Evolutionary conservation across 805 yeast genomes (phyloP), one percentile per base, ranked within the genome.

Genomic region (Candida ficus): DNA sequence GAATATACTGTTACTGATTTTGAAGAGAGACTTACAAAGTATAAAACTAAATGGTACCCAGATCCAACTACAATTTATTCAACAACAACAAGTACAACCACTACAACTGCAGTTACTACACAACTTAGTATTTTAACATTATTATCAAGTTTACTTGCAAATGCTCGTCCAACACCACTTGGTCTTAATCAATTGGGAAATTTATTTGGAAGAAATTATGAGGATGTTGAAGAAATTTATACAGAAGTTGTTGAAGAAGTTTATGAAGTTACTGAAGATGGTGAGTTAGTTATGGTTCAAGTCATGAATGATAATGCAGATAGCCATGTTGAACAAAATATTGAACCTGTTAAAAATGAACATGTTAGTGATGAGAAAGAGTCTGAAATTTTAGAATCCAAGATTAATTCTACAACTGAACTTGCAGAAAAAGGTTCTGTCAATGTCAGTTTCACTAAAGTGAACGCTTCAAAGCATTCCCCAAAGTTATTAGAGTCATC

Each of bases 31-130:
- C 33, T 33, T 2, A 53, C 58, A 3, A 43, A 39, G 32, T 21
- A 39, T 22, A 42, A 54, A 44, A 43, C 48, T 7, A 49, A 52
- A 29, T 52, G 55, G 54, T 51, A 51, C 30, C 55, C 57, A 13
- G 42, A 39, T 19, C 50, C 56, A 4, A 41, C 48, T 12, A 48
- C 53, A 1, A 48, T 42, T 4, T 43, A 39, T 0, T 36, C 48
- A 0, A 33, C 37, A 7, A 34, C 46, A 1, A 36, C 47, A 3
- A 36, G 35, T 2, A 44, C 45, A 6, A 33, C 49, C 4, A 44
- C 46, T 12, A 35, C 50, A 3, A 33, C 35, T 9, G 13, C 34
- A n/a, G n/a, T n/a, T n/a, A n/a, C 7, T n/a, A 10, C 19, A 23
- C 23, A 12, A 14, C n/a, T 22, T 29, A 30, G 27, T 13, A 12